Evolutionary conservation across 1,284 basidiomycete genomes (phyloP).

Genomic region (Fomitopsis schrenkii): DNA sequence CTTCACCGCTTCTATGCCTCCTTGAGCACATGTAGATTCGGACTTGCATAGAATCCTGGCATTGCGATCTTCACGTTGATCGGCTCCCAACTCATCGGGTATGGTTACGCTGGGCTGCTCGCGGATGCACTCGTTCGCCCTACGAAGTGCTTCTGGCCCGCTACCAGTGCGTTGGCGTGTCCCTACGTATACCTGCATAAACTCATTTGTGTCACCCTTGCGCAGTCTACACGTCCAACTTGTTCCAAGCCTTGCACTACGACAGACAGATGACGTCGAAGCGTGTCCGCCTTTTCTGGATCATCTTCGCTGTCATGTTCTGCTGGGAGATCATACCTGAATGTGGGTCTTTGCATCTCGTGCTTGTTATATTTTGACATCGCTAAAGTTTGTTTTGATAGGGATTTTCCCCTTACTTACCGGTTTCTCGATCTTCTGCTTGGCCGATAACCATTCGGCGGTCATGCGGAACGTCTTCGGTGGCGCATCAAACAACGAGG

Average conservation of each 20-base stretch:
- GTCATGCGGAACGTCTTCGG: slow-evolving; percentile 56
- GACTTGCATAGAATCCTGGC: slow-evolving; percentile 17
- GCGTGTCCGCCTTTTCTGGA: slow-evolving; percentile 30
- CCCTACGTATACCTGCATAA: slow-evolving; percentile 4
- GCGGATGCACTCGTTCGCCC: slow-evolving; percentile 26
- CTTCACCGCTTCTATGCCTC: not conserved
- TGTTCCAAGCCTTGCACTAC: slow-evolving; percentile 53
- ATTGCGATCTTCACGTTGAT: slow-evolving; percentile 9
- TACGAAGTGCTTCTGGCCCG: slow-evolving; percentile 29
- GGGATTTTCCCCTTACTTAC: slow-evolving; percentile 37
- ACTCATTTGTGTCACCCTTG: not conserved
- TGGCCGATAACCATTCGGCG: slow-evolving; percentile 45
- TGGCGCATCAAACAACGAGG: slow-evolving; percentile 58
- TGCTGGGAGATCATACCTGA: slow-evolving; percentile 39
- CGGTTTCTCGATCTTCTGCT: slow-evolving; percentile 52
- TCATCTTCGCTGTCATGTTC: slow-evolving; percentile 24
- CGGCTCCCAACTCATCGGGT: slow-evolving; percentile 18
- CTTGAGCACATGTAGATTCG: not conserved
- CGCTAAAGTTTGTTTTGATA: not conserved
- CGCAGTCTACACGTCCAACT: slow-evolving; percentile 30
- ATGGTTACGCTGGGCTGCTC: slow-evolving; percentile 23
- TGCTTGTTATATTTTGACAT: not conserved
- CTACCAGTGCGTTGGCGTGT: slow-evolving; percentile 18
- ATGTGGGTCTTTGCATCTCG: slow-evolving; percentile 33
- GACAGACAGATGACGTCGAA: slow-evolving; percentile 31